Evolutionary conservation across 352 stramenopile species (phyloP).

Genomic region (Globisporangium perplexum): DNA sequence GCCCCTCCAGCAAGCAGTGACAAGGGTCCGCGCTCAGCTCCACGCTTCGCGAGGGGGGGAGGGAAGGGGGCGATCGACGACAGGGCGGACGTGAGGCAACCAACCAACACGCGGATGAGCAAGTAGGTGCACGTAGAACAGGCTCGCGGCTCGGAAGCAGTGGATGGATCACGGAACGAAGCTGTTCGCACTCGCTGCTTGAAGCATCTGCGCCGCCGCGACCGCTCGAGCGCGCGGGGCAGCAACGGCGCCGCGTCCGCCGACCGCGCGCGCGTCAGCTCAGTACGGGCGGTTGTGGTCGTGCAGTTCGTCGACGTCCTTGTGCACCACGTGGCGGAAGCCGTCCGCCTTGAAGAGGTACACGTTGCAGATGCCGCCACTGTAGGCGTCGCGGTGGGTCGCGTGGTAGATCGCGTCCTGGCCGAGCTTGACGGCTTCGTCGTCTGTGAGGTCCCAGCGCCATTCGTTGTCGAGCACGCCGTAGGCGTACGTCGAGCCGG

Average conservation of each 20-base stretch:
- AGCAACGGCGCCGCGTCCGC: not conserved
- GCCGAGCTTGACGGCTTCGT: slow-evolving; percentile 99
- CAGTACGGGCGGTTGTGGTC: slow-evolving; percentile 74
- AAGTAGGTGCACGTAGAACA: not conserved
- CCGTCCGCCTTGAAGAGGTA: slow-evolving; percentile 98
- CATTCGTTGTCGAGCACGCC: slow-evolving; percentile 98
- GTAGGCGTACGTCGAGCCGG: slow-evolving; percentile 99
- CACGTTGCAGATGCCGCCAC: slow-evolving; percentile 94
- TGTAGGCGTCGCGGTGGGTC: slow-evolving; percentile 98
- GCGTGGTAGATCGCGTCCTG: slow-evolving; percentile 99
- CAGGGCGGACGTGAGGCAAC: not conserved
- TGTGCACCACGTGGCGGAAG: slow-evolving; percentile 94
- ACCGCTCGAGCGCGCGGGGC: too few species aligned
- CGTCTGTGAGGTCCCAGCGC: slow-evolving; percentile 94
- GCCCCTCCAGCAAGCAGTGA: not conserved
- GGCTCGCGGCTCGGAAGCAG: too few species aligned
- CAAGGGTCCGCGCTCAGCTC: not conserved
- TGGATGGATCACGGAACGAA: not conserved
- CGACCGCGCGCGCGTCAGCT: slow-evolving; percentile 2
- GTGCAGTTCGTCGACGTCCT: slow-evolving; percentile 99
- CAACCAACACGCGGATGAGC: not conserved
- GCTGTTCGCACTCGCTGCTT: not conserved
- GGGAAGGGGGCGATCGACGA: not conserved
- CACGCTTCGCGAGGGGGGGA: too few species aligned
- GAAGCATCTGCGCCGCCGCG: too few species aligned